Evolutionary conservation across 768 basidiomycete genomes (phyloP).

Genomic region (Leccinum barrowsii): DNA sequence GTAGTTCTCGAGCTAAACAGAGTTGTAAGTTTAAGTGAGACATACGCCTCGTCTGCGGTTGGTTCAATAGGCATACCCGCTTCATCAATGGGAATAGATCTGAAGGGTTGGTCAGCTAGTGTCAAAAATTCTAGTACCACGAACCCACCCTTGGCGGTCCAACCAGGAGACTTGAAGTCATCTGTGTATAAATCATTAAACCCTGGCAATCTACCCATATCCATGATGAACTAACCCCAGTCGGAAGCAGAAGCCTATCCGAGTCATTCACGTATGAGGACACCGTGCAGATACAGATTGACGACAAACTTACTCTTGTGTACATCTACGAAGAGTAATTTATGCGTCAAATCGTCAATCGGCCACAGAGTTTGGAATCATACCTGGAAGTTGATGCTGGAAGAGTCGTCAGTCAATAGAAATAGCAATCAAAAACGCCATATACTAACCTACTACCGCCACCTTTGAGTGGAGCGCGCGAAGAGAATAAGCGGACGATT

Average conservation of each 20-base stretch:
- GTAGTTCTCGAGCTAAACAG: conserved; percentile 64
- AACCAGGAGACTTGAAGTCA: conserved; percentile 69
- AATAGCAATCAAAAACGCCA: neutral
- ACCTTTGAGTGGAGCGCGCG: conserved; percentile 21
- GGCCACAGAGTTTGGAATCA: neutral
- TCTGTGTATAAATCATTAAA: conserved; percentile 34
- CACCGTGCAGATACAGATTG: neutral
- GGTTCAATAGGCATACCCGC: conserved; percentile 35
- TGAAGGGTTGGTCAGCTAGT: conserved; percentile 20
- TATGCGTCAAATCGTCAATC: neutral
- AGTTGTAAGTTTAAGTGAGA: neutral
- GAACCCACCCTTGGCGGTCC: conserved; percentile 55
- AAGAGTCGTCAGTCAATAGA: conserved; percentile 1
- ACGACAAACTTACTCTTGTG: conserved; percentile 43
- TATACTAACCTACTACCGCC: conserved; percentile 50
- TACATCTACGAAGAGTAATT: conserved; percentile 47
- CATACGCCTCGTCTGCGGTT: neutral
- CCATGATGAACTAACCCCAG: conserved; percentile 47
- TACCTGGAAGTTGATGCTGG: conserved; percentile 66
- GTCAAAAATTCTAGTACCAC: neutral
- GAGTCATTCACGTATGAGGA: neutral
- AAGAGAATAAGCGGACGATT: neutral
- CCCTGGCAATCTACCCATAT: neutral
- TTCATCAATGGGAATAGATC: conserved; percentile 73
- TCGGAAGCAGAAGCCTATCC: conserved; percentile 64